Base-by-base conservation (phyloP, 495 filamentous ascomycete species). In the Lasiosphaeria ovina region DNA sequence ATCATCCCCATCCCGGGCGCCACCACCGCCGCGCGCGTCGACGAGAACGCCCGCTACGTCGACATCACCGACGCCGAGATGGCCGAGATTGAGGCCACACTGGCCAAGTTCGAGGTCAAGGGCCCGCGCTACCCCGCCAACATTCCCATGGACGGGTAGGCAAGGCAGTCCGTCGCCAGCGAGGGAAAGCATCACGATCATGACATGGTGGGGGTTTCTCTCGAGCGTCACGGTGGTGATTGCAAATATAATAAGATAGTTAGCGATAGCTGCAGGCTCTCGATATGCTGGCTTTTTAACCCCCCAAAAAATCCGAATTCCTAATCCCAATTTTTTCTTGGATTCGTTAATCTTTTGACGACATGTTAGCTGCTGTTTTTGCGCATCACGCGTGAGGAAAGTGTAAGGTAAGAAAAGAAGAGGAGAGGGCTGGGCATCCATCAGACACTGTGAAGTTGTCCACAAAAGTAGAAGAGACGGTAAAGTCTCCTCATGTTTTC, bases 1-100 rank as follows among this genome's bases (percentile, higher is more conserved):
- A 88, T 96, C 64, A 87, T 95, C 58, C 92, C 92, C 4, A 95
- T 97, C 62, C 92, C 91, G 1, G 92, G 92, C 12, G 84, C 87
- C 11, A 85, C 81, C 35, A 78, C 74, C 2, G 74, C 59, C 3
- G 71, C 57, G 4, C 71, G 81, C 4, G 74, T 85, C 3, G 51
- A 65, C 17, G 84, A 87, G 73, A 87, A 87, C 67, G 55, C 67
- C 4, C 69, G 61, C 14, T 34, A 70, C 9, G 72, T 85, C 0
- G 70, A 77, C 0, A 60, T 86, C 33, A 74, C 68, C 6, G 70
- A 77, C 7, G 75, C 74, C 12, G 84, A 86, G 63, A 66, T 81
- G 74, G 68, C 61, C n/a, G 70, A 76, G 63, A 80, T 87, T 40
- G 75, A 84, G 48, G 63, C 54, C 11, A 78, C 77, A 35, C 58